Evolutionary conservation across 176 grass and related monocot species (phyloP).

Genomic region (Musa acuminata): DNA sequence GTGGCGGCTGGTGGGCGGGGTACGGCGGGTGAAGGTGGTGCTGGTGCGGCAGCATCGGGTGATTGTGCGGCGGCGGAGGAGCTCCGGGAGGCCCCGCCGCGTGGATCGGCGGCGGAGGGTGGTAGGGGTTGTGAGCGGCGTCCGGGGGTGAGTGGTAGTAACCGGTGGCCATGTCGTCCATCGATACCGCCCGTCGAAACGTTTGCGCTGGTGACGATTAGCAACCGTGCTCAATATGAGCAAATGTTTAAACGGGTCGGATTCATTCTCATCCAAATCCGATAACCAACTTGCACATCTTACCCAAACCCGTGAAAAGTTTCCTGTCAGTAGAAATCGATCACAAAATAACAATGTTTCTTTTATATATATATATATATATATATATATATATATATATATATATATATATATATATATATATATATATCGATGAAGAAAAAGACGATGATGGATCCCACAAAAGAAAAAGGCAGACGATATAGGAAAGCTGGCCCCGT

Average conservation of each 20-base stretch:
- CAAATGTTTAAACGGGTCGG: neutral
- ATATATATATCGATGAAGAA: no score
- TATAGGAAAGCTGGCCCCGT: no score
- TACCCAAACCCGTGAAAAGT: no score
- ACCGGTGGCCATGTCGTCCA: slow-evolving; percentile 34
- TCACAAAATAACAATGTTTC: no score
- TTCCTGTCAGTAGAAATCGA: no score
- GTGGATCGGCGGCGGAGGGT: slow-evolving; percentile 25
- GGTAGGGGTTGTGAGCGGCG: slow-evolving; percentile 31
- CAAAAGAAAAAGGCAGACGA: no score
- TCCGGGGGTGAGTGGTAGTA: slow-evolving; percentile 32
- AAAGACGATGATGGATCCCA: no score
- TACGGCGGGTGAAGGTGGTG: slow-evolving; percentile 18
- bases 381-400: no score
- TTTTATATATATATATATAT: no score
- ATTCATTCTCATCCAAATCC: neutral
- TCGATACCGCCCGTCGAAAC: neutral
- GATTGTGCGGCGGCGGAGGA: slow-evolving; percentile 12
- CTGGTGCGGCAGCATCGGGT: neutral
- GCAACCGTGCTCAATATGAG: neutral
- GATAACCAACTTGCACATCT: no score
- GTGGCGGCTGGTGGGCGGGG: slow-evolving; percentile 15
- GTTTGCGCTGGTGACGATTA: neutral
- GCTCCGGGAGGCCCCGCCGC: neutral
- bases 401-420: no score